Conservation (phyloP, 495 filamentous ascomycete species). For the Neurospora africana region DNA sequence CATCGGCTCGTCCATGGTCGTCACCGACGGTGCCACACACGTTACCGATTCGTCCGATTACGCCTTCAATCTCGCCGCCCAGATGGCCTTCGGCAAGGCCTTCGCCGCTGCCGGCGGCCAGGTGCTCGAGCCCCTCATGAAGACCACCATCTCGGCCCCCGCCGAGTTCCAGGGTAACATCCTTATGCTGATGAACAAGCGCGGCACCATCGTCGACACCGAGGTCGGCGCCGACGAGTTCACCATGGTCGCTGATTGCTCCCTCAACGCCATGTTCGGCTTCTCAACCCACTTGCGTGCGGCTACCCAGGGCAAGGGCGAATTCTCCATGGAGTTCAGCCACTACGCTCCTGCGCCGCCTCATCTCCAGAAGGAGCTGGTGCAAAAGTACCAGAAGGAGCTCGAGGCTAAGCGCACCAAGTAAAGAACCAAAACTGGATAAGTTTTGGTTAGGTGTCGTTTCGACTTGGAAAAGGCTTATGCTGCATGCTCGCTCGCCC, state of each 20-base stretch:
- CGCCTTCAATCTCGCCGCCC: slow-evolving; percentile 94
- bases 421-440: slow-evolving; percentile 12
- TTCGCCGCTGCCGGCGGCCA: slow-evolving; percentile 68
- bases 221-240: slow-evolving; percentile 95
- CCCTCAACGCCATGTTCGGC: slow-evolving; percentile 93
- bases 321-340: slow-evolving; percentile 98
- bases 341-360: slow-evolving; percentile 82
- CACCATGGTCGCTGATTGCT: slow-evolving; percentile 86
- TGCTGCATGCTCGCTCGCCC: not conserved
- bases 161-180: slow-evolving; percentile 98
- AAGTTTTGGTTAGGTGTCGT: not conserved
- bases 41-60: slow-evolving; percentile 97
- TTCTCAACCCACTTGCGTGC: slow-evolving; percentile 85
- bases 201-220: slow-evolving; percentile 89
- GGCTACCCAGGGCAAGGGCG: slow-evolving; percentile 95
- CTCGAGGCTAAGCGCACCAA: slow-evolving; percentile 55
- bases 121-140: slow-evolving; percentile 95
- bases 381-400: slow-evolving; percentile 80
- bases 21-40: slow-evolving; percentile 96
- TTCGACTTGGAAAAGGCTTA: not conserved
- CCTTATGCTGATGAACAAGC: slow-evolving; percentile 91
- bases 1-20: slow-evolving; percentile 76
- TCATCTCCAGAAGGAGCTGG: slow-evolving; percentile 87
- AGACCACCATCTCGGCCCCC: slow-evolving; percentile 89
- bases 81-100: slow-evolving; percentile 94